phyloP scores from a whole-genome alignment of 352 stramenopile genomes.

The Paralagenidium karlingii region DNA sequence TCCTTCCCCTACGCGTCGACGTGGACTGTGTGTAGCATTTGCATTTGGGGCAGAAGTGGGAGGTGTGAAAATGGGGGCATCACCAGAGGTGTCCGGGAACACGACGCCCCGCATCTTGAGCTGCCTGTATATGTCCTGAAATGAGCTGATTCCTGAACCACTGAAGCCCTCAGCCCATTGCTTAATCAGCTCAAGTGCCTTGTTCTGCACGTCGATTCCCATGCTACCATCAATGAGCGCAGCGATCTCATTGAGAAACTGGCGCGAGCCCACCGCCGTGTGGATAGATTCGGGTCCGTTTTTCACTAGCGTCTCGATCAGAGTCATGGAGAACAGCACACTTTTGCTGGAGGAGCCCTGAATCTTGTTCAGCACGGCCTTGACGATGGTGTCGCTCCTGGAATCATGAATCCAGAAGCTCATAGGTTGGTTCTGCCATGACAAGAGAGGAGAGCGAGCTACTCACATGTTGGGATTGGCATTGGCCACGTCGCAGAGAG shows the following conservation, averaged over 20 bases:
- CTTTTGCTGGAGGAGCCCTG: slow-evolving; percentile 29
- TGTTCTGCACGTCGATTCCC: slow-evolving; percentile 64
- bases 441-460: background rate
- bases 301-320: slow-evolving; percentile 67
- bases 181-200: slow-evolving; percentile 62
- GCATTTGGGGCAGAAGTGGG: background rate
- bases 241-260: slow-evolving; percentile 55
- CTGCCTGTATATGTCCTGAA: slow-evolving; percentile 67
- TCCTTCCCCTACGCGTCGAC: too few relatives aligned
- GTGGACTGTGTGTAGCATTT: too few relatives aligned
- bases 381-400: slow-evolving; percentile 52
- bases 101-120: slow-evolving; percentile 59
- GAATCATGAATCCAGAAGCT: background rate
- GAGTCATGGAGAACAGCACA: slow-evolving; percentile 37
- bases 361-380: slow-evolving; percentile 35
- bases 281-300: slow-evolving; percentile 54
- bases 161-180: slow-evolving; percentile 71
- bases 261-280: slow-evolving; percentile 30
- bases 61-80: slow-evolving; percentile 24
- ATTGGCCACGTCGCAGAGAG: slow-evolving; percentile 55
- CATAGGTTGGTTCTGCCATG: background rate
- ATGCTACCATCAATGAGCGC: slow-evolving; percentile 48
- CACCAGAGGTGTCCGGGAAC: slow-evolving; percentile 63
- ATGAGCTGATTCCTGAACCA: slow-evolving; percentile 22
- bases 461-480: slow-evolving; percentile 25